Evolutionary conservation across 768 basidiomycete species (phyloP).

Genomic region (Podaxis sp.): DNA sequence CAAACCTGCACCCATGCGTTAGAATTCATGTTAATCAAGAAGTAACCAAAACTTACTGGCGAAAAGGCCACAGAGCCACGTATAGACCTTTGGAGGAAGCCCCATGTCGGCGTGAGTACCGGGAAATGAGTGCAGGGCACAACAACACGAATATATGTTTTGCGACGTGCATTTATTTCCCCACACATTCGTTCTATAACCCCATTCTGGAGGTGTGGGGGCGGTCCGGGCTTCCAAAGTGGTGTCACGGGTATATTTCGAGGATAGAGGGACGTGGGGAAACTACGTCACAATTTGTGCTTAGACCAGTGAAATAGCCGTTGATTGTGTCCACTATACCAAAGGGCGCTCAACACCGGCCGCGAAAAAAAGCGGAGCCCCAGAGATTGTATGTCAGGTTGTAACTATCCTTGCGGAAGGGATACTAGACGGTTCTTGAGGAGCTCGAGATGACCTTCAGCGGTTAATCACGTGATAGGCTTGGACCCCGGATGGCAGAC

Average conservation of each 20-base stretch:
- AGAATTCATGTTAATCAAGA: neutral
- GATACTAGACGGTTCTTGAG: too few species aligned
- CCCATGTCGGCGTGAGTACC: constrained; percentile 24
- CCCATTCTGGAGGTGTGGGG: neutral
- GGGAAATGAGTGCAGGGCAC: neutral
- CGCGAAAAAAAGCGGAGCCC: too few species aligned
- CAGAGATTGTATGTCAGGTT: too few species aligned
- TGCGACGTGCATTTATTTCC: constrained; percentile 2
- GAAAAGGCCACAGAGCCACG: constrained; percentile 53
- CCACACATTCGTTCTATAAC: neutral
- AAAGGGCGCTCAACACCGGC: too few species aligned
- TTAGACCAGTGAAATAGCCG: too few species aligned
- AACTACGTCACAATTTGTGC: too few species aligned
- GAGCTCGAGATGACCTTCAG: too few species aligned
- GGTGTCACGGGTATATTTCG: neutral
- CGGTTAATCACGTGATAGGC: too few species aligned
- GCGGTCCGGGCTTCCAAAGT: neutral
- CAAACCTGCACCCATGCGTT: constrained; percentile 26
- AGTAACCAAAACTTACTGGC: constrained; percentile 34
- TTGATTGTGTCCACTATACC: too few species aligned
- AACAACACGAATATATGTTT: neutral
- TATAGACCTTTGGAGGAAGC: constrained; percentile 48
- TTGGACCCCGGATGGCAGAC: too few species aligned
- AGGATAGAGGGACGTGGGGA: neutral
- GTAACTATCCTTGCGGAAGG: too few species aligned